Conservation (phyloP, 345 rosid species). For the Syzygium oleosum region DNA sequence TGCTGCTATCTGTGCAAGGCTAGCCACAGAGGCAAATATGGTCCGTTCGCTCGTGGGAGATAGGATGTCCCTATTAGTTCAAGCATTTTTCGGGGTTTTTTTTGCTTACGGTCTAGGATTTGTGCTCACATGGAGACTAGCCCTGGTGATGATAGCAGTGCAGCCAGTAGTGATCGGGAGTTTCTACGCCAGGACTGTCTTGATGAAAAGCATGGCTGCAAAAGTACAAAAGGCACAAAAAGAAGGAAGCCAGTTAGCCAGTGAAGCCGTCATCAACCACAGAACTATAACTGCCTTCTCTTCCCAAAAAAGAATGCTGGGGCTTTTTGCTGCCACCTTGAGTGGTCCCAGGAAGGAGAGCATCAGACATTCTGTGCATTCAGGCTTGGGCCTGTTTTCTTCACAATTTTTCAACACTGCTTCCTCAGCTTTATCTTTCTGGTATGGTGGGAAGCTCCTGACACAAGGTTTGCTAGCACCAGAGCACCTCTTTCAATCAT, state of each 20-base stretch:
- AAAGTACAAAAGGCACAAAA: slow-evolving; percentile 58
- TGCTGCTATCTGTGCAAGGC: slow-evolving; percentile 53
- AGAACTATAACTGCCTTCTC: slow-evolving; percentile 72
- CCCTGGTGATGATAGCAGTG: slow-evolving; percentile 49
- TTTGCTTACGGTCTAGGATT: slow-evolving; percentile 41
- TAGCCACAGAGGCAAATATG: slow-evolving; percentile 53
- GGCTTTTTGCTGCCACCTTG: slow-evolving; percentile 43
- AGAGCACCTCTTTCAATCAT: slow-evolving; percentile 50
- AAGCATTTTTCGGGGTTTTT: slow-evolving; percentile 43
- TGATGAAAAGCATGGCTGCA: slow-evolving; percentile 54
- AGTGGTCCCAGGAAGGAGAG: slow-evolving; percentile 55
- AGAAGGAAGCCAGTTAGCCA: slow-evolving; percentile 68
- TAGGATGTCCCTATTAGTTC: slow-evolving; percentile 50
- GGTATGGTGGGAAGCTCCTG: slow-evolving; percentile 64
- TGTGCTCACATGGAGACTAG: slow-evolving; percentile 43
- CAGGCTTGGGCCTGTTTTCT: slow-evolving; percentile 54
- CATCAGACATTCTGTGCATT: slow-evolving; percentile 35
- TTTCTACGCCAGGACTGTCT: slow-evolving; percentile 31
- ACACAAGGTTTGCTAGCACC: slow-evolving; percentile 18
- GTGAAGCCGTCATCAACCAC: slow-evolving; percentile 59
- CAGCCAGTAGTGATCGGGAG: slow-evolving; percentile 60
- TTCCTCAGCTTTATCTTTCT: slow-evolving; percentile 43
- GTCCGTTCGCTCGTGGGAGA: slow-evolving; percentile 56
- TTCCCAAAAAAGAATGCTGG: slow-evolving; percentile 48
- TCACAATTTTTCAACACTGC: slow-evolving; percentile 55